Base-by-base conservation (phyloP, 1,139 yeast genomes). In the Petasospora fabianii region DNA sequence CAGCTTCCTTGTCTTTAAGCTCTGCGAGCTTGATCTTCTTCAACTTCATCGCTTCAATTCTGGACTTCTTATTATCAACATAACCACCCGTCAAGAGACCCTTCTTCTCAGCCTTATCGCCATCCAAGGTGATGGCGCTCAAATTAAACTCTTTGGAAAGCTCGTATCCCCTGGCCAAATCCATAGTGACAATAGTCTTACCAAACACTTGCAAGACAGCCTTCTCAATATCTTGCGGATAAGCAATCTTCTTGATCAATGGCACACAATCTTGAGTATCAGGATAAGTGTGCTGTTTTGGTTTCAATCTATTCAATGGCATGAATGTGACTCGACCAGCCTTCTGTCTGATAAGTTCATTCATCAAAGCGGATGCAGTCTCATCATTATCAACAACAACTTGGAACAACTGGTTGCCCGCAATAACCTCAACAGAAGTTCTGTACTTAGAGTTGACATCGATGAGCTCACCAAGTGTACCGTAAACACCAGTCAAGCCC, bases 51-150 rank as follows among this genome's bases (percentile, higher is more conserved):
- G 84, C 79, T 51, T 86, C 95, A 34, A 90, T 62, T 48, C 94
- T 70, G 0, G 90, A 82, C 33, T 66, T 67, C 49, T 77, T 73
- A 47, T 71, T 73, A 54, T 87, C 95, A 51, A 85, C 73, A 56
- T 75, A 88, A 37, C 98, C 98, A 62, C 98, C 98, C 14, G 88
- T 80, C 39, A 92, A 63, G 2, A 83, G 84, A 60, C 98, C 98
- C 48, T 71, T 77, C 36, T 75, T 77, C 51, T 87, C 95, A 32
- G 87, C 87, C 49, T 86, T 71, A 58, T 92, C 97, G 49, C 98
- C 98, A 60, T 86, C 95, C 24, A 92, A 66, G 0, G 98, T 92
- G 22, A 92, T 84, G 1, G 96, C 87, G 50, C 76, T 81, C 27
- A 90, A 64, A 30, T 77, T 76, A 55, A 69, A 77, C 7, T 66